A percentile compares a stretch with the other conserved stretches of the same genome.
These are phyloP conservation scores for Neoarthrinium moseri DNA, from an alignment of 2,329 filamentous ascomycete species.

Conservation along the genomic window DNA sequence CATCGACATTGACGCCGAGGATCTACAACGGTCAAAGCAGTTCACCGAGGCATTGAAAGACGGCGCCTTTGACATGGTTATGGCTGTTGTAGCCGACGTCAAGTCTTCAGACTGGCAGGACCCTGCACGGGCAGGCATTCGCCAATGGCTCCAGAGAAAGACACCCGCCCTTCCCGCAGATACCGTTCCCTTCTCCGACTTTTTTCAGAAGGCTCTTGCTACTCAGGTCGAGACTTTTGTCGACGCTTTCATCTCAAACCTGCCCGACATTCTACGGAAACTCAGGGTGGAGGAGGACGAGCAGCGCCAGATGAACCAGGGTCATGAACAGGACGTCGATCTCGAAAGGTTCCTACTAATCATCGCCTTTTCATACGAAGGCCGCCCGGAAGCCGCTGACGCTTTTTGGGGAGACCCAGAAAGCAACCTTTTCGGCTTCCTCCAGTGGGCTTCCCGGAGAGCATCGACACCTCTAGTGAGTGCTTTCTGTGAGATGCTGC, in stretches of 20 bases:
- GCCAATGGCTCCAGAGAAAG: constrained; percentile 80
- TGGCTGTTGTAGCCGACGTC: constrained; percentile 80
- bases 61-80: constrained; percentile 87
- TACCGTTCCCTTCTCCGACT: constrained; percentile 64
- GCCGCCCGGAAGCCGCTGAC: constrained; percentile 77
- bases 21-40: constrained; percentile 66
- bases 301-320: constrained; percentile 67
- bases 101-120: constrained; percentile 84
- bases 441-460: constrained; percentile 94
- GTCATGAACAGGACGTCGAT: constrained; percentile 67
- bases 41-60: constrained; percentile 81
- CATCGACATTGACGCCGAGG: constrained; percentile 68
- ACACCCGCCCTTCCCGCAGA: constrained; percentile 69
- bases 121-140: constrained; percentile 77
- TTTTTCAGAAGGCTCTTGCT: constrained; percentile 73
- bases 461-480: constrained; percentile 95
- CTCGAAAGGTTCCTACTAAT: constrained; percentile 90
- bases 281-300: constrained; percentile 88
- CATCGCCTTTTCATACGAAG: constrained; percentile 88
- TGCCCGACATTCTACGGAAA: constrained; percentile 86
- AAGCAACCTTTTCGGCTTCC: constrained; percentile 88
- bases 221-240: constrained; percentile 82
- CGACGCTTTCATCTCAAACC: constrained; percentile 90
- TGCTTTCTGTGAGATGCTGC: constrained; percentile 95
- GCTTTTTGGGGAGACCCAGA: constrained; percentile 92